These are phyloP conservation scores for Jacaranda mimosifolia DNA, from an alignment of 257 asterid genomes.

Conservation along the genomic window DNA sequence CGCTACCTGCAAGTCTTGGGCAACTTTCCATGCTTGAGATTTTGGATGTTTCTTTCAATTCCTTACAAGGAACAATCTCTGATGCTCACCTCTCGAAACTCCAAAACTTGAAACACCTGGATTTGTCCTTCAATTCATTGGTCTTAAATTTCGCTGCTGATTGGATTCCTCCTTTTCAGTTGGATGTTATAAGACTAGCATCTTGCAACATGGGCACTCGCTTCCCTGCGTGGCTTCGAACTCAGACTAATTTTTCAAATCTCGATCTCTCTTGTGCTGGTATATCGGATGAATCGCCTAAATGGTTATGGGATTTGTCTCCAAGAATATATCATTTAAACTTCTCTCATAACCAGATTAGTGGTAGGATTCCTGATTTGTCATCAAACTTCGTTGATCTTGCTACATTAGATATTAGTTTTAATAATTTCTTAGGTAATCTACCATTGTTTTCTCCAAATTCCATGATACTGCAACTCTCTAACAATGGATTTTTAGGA, in stretches of 20 bases:
- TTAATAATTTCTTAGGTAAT: conserved; percentile 33
- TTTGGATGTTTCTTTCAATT: too few relatives aligned
- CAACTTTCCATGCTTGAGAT: too few relatives aligned
- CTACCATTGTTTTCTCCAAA: conserved; percentile 1
- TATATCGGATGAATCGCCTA: conserved; percentile 42
- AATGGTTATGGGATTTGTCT: conserved; percentile 39
- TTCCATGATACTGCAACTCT: background rate
- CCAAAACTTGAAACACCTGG: too few relatives aligned
- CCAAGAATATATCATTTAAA: background rate
- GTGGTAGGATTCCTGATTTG: conserved; percentile 39
- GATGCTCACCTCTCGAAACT: too few relatives aligned
- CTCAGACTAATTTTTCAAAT: background rate
- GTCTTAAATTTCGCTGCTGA: too few relatives aligned
- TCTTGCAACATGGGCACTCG: too few relatives aligned
- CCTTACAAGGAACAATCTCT: too few relatives aligned
- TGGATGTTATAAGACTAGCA: too few relatives aligned
- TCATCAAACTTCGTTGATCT: background rate
- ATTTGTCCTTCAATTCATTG: too few relatives aligned
- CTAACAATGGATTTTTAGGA: conserved; percentile 32
- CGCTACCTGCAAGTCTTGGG: too few relatives aligned
- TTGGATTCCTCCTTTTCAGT: too few relatives aligned
- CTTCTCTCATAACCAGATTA: background rate
- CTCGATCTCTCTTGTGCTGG: conserved; percentile 40
- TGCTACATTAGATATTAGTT: conserved; percentile 32
- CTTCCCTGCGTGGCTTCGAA: background rate